Base-by-base conservation (phyloP, 805 yeast genomes). In the Saturnispora sekii region DNA sequence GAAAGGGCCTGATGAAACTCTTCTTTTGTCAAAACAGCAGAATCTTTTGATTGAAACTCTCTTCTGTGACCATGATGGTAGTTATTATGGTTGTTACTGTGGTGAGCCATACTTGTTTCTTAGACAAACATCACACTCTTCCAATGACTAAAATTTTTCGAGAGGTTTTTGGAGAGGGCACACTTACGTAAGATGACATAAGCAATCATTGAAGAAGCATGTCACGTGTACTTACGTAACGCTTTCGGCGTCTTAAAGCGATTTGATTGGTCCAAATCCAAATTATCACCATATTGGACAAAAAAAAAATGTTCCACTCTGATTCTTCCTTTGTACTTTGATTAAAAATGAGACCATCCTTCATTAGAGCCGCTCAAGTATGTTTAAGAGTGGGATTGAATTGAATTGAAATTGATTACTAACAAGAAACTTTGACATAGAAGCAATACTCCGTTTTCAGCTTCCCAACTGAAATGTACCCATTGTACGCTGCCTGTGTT, bases 391-490 rank as follows among this genome's bases (percentile, higher is more conserved):
- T 21, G 9, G n/a, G 14, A 16, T 12, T 14, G 11, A 14, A 38
- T 28, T 26, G 21, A 17, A 38, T 6, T 16, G 32, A 15, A 21
- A 38, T 10, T 12, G 16, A 38, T 14, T 38, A 30, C 18, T 38
- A 38, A 30, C 32, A 29, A 30, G 7, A 36, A 11, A 7, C 7
- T 29, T 38, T 18, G 30, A 5, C 6, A n/a, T 32, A 29, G 29
- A 32, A 43, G 40, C 40, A 43, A 37, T 43, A 43, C 36, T 43
- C 45, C 35, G 17, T 72, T 66, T 48, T 48, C 41, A 16, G 15
- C 26, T 43, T 75, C 44, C 81, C 81, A 56, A 71, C 75, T 44
- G 81, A 76, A 63, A 61, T 76, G 55, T 72, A 77, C 47, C 81
- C 81, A 58, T 65, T 76, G 51, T 74, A 74, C 55, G 64, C 72